Evolutionary conservation across 768 basidiomycete genomes (phyloP).

Genomic region (Solioccasus polychromus): DNA sequence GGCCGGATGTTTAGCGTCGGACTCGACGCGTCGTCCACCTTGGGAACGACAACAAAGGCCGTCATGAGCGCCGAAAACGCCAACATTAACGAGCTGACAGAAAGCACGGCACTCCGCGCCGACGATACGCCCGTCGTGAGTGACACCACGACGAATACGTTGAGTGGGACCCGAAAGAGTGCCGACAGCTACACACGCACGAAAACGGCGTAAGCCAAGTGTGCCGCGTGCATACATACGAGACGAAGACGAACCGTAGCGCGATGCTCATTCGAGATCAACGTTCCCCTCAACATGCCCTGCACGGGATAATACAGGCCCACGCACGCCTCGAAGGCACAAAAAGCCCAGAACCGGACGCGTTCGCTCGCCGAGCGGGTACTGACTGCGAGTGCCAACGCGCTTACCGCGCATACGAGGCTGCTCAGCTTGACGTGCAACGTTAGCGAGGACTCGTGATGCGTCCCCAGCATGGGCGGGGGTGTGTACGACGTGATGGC

Average conservation of each 20-base stretch:
- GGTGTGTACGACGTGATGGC: conserved; percentile 39
- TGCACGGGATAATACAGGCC: conserved; percentile 81
- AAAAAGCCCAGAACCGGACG: conserved; percentile 69
- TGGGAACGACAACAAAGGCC: conserved; percentile 43
- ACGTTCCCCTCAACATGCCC: conserved; percentile 63
- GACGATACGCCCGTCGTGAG: conserved; percentile 67
- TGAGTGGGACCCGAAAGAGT: conserved; percentile 72
- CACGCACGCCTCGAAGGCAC: conserved; percentile 72
- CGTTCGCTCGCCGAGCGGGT: conserved; percentile 43
- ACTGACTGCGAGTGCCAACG: conserved; percentile 52
- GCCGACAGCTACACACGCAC: conserved; percentile 50
- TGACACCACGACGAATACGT: conserved; percentile 68
- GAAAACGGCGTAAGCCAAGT: background rate
- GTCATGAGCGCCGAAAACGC: conserved; percentile 60
- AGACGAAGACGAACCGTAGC: conserved; percentile 53
- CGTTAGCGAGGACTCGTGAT: conserved; percentile 40
- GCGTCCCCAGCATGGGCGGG: conserved; percentile 19
- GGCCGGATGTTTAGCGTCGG: conserved; percentile 20
- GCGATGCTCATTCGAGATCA: conserved; percentile 69
- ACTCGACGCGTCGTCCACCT: conserved; percentile 23
- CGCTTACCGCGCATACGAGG: conserved; percentile 57
- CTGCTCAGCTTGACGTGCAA: conserved; percentile 69
- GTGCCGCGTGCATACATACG: too few relatives aligned
- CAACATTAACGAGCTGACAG: conserved; percentile 55
- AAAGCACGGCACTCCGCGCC: conserved; percentile 58